A percentile compares a stretch with the other conserved stretches of the same genome.
These are phyloP conservation scores for Kurtzmaniella quercitrusa DNA, from an alignment of 1,139 yeast genomes.

Conservation along the genomic window DNA sequence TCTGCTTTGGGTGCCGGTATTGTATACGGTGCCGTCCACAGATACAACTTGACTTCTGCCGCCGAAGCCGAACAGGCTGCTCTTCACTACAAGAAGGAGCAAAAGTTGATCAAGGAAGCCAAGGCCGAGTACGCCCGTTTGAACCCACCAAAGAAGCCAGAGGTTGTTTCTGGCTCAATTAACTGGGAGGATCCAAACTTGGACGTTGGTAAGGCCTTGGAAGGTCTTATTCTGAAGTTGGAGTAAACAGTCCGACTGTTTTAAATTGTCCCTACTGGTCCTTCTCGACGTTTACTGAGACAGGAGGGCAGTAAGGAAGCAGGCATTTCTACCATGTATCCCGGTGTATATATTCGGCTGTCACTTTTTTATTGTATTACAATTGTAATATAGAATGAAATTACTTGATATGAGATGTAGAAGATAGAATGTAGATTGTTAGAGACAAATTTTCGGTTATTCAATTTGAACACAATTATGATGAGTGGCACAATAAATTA, in stretches of 20 bases:
- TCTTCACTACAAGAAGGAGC: constrained; percentile 60
- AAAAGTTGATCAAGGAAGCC: constrained; percentile 80
- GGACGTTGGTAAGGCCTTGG: constrained; percentile 62
- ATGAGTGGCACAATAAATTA: no score
- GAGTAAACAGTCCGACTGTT: constrained; percentile 19
- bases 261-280: background rate
- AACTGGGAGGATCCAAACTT: constrained; percentile 89
- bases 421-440: background rate
- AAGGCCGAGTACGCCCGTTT: constrained; percentile 80
- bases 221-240: constrained; percentile 41
- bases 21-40: constrained; percentile 84
- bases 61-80: constrained; percentile 58
- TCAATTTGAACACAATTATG: no score
- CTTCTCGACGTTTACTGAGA: background rate
- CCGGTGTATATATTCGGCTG: constrained; percentile 2
- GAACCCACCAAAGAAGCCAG: constrained; percentile 44
- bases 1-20: constrained; percentile 88
- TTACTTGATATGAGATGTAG: constrained; percentile 1
- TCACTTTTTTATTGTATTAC: background rate
- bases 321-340: background rate
- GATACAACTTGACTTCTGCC: constrained; percentile 59
- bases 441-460: no score
- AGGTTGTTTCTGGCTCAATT: constrained; percentile 40
- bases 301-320: background rate
- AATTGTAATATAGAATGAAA: constrained; percentile 6